Evolutionary conservation across 139 green algal species (phyloP), one percentile per base, ranked within the genome.

Genomic region (Dunaliella sp.): DNA sequence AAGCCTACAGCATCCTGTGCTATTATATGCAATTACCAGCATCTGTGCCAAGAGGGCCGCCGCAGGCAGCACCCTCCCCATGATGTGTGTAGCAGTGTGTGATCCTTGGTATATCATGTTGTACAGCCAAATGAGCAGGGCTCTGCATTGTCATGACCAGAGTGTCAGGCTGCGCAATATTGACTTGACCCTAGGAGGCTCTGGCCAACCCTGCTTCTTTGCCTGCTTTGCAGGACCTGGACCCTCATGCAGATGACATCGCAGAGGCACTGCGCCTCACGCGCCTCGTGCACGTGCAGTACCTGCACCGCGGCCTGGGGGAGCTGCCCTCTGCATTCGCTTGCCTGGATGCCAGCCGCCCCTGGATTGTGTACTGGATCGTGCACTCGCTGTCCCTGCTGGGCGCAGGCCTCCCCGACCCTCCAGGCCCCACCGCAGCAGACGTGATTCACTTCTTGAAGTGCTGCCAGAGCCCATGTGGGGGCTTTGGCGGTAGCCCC

Each of bases 301-400:
- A 96, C 85, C 84, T 97, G 0, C 83, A 91, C 1, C 78, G 48
- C 1, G 94, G 94, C 34, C 83, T 97, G 3, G 87, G 93, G 1
- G 76, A 87, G 77, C 92, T 96, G 2, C 73, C 36, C 16, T 77
- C 85, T 48, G 89, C 87, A 28, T 98, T 96, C 75, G 88, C 92
- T 0, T 87, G 87, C 1, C 89, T 99, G 36, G 96, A 98, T 81
- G 94, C 95, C 3, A 96, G 93, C 80, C 90, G 95, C 26, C 91
- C 96, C 0, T 99, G 97, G 97, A 94, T 99, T 22, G 90, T 89
- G 38, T 99, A 96, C 88, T 99, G 97, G 97, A 93, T 96, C 81
- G 31, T 95, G 34, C 97, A 99, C 86, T 92, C 91, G 12, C 90
- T 99, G 12, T 92, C 95, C 0, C 87, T 99, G 3, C 88, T 99